Evolutionary conservation across 2,329 filamentous ascomycete species (phyloP).

Genomic region (Monosporascus sp.): DNA sequence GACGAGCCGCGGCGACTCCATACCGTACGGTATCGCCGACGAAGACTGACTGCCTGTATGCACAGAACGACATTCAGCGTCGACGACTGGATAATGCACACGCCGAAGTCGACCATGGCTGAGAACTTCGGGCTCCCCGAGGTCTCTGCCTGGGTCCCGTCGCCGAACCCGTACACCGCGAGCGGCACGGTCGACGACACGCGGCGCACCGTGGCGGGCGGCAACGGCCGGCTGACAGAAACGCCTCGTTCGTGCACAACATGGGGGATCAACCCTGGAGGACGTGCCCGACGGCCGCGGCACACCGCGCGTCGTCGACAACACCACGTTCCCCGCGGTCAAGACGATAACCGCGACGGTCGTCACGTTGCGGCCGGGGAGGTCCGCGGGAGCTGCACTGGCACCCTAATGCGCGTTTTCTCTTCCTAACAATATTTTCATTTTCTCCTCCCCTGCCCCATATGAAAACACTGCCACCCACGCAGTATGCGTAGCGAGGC

Average conservation of each 20-base stretch:
- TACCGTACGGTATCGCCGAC: too few species aligned
- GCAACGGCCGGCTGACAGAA: slow-evolving; percentile 44
- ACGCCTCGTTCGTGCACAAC: slow-evolving; percentile 58
- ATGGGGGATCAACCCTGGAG: slow-evolving; percentile 50
- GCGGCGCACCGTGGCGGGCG: slow-evolving; percentile 35
- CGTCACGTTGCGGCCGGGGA: slow-evolving; percentile 56
- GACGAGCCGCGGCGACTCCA: too few species aligned
- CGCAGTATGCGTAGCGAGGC: background rate
- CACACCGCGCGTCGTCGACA: slow-evolving; percentile 59
- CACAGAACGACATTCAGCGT: slow-evolving; percentile 65
- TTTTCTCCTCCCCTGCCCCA: background rate
- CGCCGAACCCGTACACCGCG: slow-evolving; percentile 56
- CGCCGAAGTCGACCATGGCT: slow-evolving; percentile 56
- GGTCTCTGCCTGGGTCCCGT: slow-evolving; percentile 54
- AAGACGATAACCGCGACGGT: slow-evolving; percentile 62
- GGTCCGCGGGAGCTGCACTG: slow-evolving; percentile 63
- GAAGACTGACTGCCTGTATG: slow-evolving; percentile 11
- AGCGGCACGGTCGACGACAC: slow-evolving; percentile 46
- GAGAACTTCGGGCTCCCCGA: slow-evolving; percentile 64
- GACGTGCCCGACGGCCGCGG: slow-evolving; percentile 57
- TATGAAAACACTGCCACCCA: background rate
- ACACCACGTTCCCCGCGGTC: slow-evolving; percentile 60
- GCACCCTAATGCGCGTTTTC: slow-evolving; percentile 56
- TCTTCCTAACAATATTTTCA: background rate
- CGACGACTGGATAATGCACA: slow-evolving; percentile 65